phyloP scores from a whole-genome alignment of 129 eudicot species.

The Chrysanthemum seticuspe region DNA sequence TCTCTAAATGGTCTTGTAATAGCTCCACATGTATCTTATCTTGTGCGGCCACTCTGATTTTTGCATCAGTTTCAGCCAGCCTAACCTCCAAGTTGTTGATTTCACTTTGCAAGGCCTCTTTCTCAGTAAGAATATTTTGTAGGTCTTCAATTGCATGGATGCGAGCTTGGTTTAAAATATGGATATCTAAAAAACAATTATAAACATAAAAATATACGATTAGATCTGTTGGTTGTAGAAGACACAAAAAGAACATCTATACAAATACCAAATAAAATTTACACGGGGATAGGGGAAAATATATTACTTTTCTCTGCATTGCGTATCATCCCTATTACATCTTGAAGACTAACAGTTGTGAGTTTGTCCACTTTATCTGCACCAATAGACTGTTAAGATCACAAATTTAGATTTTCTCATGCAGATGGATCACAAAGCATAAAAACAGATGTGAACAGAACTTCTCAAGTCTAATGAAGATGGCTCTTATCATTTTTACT shows the following conservation, averaged over 20 bases:
- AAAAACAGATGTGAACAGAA: conserved; percentile 4
- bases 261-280: conserved; percentile 1
- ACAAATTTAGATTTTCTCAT: conserved; percentile 19
- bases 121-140: conserved; percentile 64
- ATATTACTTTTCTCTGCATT: conserved; percentile 86
- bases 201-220: conserved; percentile 15
- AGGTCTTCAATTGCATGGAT: conserved; percentile 80
- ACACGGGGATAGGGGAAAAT: conserved; percentile 13
- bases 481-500: conserved; percentile 9
- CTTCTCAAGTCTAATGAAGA: neutral
- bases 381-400: conserved; percentile 50
- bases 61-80: conserved; percentile 92
- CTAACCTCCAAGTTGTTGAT: conserved; percentile 67
- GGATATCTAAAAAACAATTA: conserved; percentile 51
- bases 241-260: neutral
- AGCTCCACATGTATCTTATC: conserved; percentile 83
- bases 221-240: neutral
- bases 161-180: conserved; percentile 89
- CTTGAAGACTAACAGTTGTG: conserved; percentile 59
- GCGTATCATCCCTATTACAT: conserved; percentile 84
- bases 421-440: conserved; percentile 4
- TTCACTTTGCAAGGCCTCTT: conserved; percentile 81
- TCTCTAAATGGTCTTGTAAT: conserved; percentile 68
- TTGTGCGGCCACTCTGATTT: conserved; percentile 81
- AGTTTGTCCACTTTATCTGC: conserved; percentile 43